Evolutionary conservation across 2,329 filamentous ascomycete species (phyloP).

Genomic region (Phyllosticta citribraziliensis): DNA sequence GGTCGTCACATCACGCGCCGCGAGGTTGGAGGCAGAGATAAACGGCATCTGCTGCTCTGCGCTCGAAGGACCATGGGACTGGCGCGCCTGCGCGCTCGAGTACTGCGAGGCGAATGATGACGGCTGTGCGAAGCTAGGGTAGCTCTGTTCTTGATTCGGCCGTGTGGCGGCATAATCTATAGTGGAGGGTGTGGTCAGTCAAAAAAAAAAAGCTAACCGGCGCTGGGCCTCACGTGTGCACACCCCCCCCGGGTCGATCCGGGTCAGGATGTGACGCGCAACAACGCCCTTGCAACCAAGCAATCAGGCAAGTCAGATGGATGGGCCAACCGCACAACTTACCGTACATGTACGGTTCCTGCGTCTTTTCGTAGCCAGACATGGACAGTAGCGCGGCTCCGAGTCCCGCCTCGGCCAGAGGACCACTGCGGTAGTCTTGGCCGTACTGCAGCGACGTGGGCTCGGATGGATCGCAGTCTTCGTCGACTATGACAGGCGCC

Average conservation of each 20-base stretch:
- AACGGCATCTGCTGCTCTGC: conserved; percentile 32
- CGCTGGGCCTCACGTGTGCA: conserved; percentile 26
- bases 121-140: conserved; percentile 39
- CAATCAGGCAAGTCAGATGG: conserved; percentile 25
- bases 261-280: conserved; percentile 22
- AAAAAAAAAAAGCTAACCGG: conserved; percentile 16
- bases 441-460: conserved; percentile 21
- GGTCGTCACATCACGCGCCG: conserved; percentile 38
- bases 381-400: conserved; percentile 54
- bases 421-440: conserved; percentile 34
- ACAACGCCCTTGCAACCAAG: conserved; percentile 14
- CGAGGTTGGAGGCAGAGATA: conserved; percentile 31
- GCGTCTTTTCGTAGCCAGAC: conserved; percentile 71
- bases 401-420: conserved; percentile 37
- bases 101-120: conserved; percentile 39
- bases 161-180: conserved; percentile 52
- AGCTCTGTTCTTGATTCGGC: conserved; percentile 47
- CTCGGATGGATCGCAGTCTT: conserved; percentile 16
- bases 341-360: conserved; percentile 73
- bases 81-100: conserved; percentile 38
- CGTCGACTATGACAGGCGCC: conserved; percentile 21
- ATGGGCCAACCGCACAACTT: conserved; percentile 40
- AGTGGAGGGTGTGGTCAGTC: conserved; percentile 34
- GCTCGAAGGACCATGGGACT: conserved; percentile 38
- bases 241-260: conserved; percentile 21